Conservation (phyloP, 2,329 filamentous ascomycete genomes). For the Alternaria gaisen region DNA sequence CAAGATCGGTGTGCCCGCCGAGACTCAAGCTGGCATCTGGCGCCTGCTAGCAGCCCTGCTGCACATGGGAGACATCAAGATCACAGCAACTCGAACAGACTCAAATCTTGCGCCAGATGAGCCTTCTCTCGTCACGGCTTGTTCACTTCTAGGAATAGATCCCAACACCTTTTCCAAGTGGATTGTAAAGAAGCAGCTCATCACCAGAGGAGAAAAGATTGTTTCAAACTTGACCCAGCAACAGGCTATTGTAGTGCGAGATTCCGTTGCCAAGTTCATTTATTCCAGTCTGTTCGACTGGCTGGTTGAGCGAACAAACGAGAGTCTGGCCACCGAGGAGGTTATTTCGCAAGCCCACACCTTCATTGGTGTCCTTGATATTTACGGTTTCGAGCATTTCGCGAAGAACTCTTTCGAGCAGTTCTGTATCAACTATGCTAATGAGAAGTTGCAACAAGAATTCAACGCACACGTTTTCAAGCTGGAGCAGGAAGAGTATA, state of each 20-base stretch:
- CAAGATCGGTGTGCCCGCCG: conserved; percentile 82
- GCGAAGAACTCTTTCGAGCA: conserved; percentile 99
- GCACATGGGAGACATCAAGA: conserved; percentile 96
- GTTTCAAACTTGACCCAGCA: conserved; percentile 93
- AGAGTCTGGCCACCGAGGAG: conserved; percentile 85
- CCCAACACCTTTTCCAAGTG: conserved; percentile 89
- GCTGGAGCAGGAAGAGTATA: conserved; percentile 96
- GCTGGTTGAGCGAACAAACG: conserved; percentile 97
- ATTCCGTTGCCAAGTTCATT: conserved; percentile 98
- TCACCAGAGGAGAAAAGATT: conserved; percentile 97
- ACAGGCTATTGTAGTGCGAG: conserved; percentile 91
- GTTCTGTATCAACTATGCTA: conserved; percentile 99
- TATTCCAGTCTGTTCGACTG: conserved; percentile 99
- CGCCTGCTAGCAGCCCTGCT: conserved; percentile 87
- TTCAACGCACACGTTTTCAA: conserved; percentile 99
- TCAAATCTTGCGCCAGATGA: conserved; percentile 83
- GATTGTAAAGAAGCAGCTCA: conserved; percentile 98
- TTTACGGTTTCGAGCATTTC: conserved; percentile 99
- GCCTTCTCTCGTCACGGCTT: conserved; percentile 82
- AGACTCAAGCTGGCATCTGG: conserved; percentile 86
- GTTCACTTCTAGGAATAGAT: conserved; percentile 86
- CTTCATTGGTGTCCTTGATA: conserved; percentile 98
- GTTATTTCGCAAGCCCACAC: conserved; percentile 82
- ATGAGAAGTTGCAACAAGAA: conserved; percentile 98
- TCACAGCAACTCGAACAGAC: conserved; percentile 87